A percentile compares a stretch with the other conserved stretches of the same genome.
Evolutionary conservation across 441 rosid species (phyloP).

Genomic region (Populus tomentosa): DNA sequence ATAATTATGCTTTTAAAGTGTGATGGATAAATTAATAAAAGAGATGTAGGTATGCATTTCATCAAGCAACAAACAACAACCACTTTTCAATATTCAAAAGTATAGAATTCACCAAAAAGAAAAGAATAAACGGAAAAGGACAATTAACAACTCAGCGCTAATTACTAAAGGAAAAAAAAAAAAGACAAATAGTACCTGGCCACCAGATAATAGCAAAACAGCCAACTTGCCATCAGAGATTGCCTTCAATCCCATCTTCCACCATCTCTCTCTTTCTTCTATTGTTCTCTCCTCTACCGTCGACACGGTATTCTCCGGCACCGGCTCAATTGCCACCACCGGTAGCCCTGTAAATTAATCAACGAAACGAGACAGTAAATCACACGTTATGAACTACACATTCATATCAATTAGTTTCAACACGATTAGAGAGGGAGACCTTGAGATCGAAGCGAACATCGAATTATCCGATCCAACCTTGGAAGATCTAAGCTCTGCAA

Average conservation of each 20-base stretch:
- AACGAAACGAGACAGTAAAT: background rate
- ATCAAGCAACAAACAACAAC: background rate
- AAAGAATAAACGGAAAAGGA: background rate
- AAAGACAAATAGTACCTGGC: constrained; percentile 55
- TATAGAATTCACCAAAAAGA: constrained; percentile 3
- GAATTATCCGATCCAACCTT: constrained; percentile 91
- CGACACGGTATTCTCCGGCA: constrained; percentile 78
- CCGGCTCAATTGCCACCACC: constrained; percentile 81
- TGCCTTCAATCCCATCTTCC: constrained; percentile 92
- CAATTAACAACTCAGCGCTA: background rate
- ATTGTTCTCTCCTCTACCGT: constrained; percentile 70
- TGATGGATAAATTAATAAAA: background rate
- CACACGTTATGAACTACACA: background rate
- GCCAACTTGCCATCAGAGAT: constrained; percentile 80
- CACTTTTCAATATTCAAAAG: background rate
- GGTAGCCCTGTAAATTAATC: constrained; percentile 48
- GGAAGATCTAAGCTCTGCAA: constrained; percentile 82
- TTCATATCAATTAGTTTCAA: background rate
- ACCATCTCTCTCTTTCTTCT: constrained; percentile 84
- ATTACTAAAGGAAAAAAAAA: constrained; percentile 8
- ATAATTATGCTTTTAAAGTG: background rate
- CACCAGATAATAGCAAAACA: constrained; percentile 94
- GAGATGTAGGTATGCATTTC: background rate
- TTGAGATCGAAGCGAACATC: constrained; percentile 88
- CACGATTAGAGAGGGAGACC: constrained; percentile 31